Percentiles rank a stretch among this genome's conserved stretches.
These are phyloP conservation scores for Eutrema yunnanense DNA, from an alignment of 345 rosid species.

Conservation along the genomic window DNA sequence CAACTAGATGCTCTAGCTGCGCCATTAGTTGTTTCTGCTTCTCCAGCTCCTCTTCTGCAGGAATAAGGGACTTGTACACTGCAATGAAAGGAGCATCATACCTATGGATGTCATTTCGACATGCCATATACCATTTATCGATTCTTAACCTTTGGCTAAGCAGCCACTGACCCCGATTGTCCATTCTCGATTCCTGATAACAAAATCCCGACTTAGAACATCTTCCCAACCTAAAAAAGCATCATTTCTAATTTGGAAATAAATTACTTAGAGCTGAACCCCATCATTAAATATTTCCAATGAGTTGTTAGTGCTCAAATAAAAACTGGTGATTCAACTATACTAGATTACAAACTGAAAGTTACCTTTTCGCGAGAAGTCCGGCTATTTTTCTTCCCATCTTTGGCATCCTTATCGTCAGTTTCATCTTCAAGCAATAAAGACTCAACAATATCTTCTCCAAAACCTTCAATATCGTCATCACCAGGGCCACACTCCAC, in stretches of 20 bases:
- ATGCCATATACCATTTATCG: conserved; percentile 36
- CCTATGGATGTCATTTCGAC: conserved; percentile 62
- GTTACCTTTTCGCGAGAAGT: conserved; percentile 43
- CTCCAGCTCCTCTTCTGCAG: conserved; percentile 71
- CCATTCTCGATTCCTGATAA: conserved; percentile 77
- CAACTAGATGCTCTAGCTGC: conserved; percentile 61
- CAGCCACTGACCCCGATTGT: conserved; percentile 57
- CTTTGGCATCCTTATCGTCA: conserved; percentile 40
- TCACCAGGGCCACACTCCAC: conserved; percentile 3
- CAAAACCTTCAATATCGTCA: conserved; percentile 38
- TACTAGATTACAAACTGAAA: not conserved
- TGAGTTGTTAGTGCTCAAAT: not conserved
- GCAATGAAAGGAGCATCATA: conserved; percentile 50
- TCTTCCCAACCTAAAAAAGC: not conserved
- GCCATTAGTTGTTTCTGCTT: conserved; percentile 75
- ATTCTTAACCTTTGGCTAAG: conserved; percentile 71
- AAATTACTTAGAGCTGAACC: not conserved
- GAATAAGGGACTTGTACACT: conserved; percentile 69
- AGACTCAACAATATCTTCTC: conserved; percentile 49
- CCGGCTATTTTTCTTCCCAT: conserved; percentile 27
- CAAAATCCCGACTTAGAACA: not conserved
- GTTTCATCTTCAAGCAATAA: conserved; percentile 52
- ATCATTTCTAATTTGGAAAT: not conserved
- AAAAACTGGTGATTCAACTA: not conserved
- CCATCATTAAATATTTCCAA: not conserved